A percentile compares a stretch with the other conserved stretches of the same genome.
phyloP scores from a whole-genome alignment of 2,329 filamentous ascomycete species.

The Apiospora arundinis region DNA sequence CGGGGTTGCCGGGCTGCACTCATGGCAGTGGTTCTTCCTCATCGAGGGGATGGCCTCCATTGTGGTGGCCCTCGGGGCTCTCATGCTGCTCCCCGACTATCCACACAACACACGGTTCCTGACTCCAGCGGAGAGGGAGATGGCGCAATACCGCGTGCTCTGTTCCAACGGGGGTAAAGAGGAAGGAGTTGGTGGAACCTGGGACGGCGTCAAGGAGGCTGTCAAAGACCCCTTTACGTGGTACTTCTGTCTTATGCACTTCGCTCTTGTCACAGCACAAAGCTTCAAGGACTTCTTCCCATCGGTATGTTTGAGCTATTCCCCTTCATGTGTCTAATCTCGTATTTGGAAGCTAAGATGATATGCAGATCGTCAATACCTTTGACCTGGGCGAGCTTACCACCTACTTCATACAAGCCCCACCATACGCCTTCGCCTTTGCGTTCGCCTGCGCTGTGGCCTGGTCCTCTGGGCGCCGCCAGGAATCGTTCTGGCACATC shows the following conservation, averaged over 20 bases:
- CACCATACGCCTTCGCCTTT: constrained; percentile 49
- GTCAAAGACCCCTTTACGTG: constrained; percentile 46
- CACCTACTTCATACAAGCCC: constrained; percentile 48
- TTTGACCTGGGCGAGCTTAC: constrained; percentile 36
- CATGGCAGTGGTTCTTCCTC: constrained; percentile 55
- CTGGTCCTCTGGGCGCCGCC: constrained; percentile 43
- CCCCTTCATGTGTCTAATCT: not conserved
- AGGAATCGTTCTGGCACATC: constrained; percentile 48
- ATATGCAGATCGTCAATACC: constrained; percentile 34
- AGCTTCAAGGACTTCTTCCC: constrained; percentile 50
- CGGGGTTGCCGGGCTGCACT: constrained; percentile 42
- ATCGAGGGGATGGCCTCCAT: constrained; percentile 47
- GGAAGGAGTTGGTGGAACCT: constrained; percentile 43
- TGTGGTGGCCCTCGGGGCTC: constrained; percentile 41
- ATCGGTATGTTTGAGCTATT: constrained; percentile 35
- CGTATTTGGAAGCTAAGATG: not conserved
- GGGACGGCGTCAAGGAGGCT: constrained; percentile 43
- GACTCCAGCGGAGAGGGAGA: constrained; percentile 47
- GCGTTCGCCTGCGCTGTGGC: constrained; percentile 43
- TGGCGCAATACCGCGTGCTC: constrained; percentile 43
- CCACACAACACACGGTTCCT: constrained; percentile 47
- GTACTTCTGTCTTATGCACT: constrained; percentile 48
- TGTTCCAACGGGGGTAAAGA: constrained; percentile 45
- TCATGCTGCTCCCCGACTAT: constrained; percentile 46
- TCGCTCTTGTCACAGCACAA: constrained; percentile 50